phyloP scores from a whole-genome alignment of 495 filamentous ascomycete species.

The Neurospora sublineolata region DNA sequence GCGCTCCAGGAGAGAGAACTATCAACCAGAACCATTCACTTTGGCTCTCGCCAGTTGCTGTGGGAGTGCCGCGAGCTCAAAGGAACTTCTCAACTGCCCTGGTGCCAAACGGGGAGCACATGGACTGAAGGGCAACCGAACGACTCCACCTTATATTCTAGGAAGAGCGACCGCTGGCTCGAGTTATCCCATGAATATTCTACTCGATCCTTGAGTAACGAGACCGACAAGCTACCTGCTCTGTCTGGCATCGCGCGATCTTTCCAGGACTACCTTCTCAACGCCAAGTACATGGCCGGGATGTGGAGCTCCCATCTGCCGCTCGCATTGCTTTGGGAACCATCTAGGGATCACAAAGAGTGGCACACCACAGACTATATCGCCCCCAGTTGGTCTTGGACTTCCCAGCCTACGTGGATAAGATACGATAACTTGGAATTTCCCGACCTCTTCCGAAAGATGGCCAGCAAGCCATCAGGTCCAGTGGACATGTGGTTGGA shows the following conservation, averaged over 20 bases:
- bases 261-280: neutral
- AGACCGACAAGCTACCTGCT: neutral
- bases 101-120: too few relatives aligned
- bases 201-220: rapidly evolving
- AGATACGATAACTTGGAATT: neutral
- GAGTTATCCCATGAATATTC: rapidly evolving
- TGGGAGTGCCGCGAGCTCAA: neutral
- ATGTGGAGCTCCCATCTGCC: neutral
- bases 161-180: rapidly evolving
- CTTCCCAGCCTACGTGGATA: neutral
- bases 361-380: neutral
- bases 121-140: neutral
- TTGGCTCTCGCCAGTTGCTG: neutral
- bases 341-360: too few relatives aligned
- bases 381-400: neutral
- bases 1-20: neutral
- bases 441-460: neutral
- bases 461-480: neutral
- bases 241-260: neutral
- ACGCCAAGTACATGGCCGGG: neutral
- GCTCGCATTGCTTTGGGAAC: neutral
- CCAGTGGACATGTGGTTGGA: neutral
- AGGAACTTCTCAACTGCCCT: neutral
- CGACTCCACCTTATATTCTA: neutral
- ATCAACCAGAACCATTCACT: neutral